Conservation (phyloP, 148 eudicot species). For the Linanthus parryae region DNA sequence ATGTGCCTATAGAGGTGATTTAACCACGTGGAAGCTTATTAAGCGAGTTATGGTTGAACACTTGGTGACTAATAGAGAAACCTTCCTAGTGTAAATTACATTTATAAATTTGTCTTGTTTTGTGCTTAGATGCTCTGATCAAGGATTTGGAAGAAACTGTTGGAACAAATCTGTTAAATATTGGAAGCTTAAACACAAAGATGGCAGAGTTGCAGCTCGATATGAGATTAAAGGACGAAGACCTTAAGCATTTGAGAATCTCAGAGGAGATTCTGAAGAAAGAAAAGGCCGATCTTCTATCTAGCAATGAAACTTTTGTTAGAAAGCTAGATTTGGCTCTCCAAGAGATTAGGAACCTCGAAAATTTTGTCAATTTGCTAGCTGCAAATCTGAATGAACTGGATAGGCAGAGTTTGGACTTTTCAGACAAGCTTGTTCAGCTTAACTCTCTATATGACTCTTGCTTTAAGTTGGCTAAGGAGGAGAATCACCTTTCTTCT, state of each 20-base stretch:
- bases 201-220: slow-evolving; percentile 44
- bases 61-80: not conserved
- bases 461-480: slow-evolving; percentile 36
- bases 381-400: slow-evolving; percentile 45
- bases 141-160: slow-evolving; percentile 60
- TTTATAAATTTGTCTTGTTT: slow-evolving; percentile 10
- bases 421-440: slow-evolving; percentile 50
- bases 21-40: not conserved
- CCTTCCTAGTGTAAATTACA: slow-evolving; percentile 1
- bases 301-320: slow-evolving; percentile 39
- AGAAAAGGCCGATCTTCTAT: slow-evolving; percentile 51
- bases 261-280: slow-evolving; percentile 46
- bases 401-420: slow-evolving; percentile 55
- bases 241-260: slow-evolving; percentile 35
- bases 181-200: slow-evolving; percentile 44
- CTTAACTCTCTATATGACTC: slow-evolving; percentile 42
- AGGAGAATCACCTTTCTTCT: slow-evolving; percentile 46
- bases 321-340: slow-evolving; percentile 44
- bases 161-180: slow-evolving; percentile 30
- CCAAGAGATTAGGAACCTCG: slow-evolving; percentile 59
- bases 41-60: too few species aligned
- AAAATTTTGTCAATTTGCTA: slow-evolving; percentile 42
- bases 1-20: slow-evolving; percentile 4
- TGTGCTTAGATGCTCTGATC: slow-evolving; percentile 52
- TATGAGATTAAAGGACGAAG: slow-evolving; percentile 54